A percentile compares a stretch with the other conserved stretches of the same genome.
These are phyloP conservation scores for Salix udensis DNA, from an alignment of 345 rosid genomes.

Conservation along the genomic window DNA sequence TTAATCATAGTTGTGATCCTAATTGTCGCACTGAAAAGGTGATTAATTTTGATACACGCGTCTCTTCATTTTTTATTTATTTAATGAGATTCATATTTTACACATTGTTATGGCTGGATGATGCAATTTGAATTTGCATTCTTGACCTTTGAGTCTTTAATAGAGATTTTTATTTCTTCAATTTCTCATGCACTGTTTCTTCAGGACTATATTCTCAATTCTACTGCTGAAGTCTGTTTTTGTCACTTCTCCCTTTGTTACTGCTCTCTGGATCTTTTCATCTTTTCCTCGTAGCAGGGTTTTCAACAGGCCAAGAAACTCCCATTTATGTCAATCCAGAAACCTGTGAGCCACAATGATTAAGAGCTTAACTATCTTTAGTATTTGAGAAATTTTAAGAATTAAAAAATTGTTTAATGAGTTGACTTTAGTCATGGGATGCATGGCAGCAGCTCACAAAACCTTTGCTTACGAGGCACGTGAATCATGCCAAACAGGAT, in stretches of 20 bases:
- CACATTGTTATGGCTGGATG: not conserved
- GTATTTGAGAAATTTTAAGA: not conserved
- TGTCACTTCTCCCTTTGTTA: not conserved
- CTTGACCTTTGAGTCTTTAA: not conserved
- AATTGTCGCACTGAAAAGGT: slow-evolving; percentile 99
- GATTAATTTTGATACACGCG: slow-evolving; percentile 1
- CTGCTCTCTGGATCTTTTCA: not conserved
- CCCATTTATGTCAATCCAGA: not conserved
- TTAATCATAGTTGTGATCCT: slow-evolving; percentile 98
- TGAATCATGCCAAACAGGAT: not conserved
- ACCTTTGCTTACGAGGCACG: not conserved
- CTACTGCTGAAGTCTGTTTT: not conserved
- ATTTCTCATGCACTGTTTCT: not conserved
- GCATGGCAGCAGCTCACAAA: not conserved
- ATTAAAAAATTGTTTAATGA: not conserved
- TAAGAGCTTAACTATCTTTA: not conserved
- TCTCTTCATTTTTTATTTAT: not conserved
- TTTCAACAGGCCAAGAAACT: not conserved
- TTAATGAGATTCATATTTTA: not conserved
- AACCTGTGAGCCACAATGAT: not conserved
- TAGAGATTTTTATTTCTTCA: not conserved
- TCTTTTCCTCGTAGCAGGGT: not conserved
- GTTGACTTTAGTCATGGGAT: not conserved
- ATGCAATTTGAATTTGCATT: not conserved
- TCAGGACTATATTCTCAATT: not conserved